Conservation (phyloP, 164 flowering plant genomes). For the Protea cynaroides region DNA sequence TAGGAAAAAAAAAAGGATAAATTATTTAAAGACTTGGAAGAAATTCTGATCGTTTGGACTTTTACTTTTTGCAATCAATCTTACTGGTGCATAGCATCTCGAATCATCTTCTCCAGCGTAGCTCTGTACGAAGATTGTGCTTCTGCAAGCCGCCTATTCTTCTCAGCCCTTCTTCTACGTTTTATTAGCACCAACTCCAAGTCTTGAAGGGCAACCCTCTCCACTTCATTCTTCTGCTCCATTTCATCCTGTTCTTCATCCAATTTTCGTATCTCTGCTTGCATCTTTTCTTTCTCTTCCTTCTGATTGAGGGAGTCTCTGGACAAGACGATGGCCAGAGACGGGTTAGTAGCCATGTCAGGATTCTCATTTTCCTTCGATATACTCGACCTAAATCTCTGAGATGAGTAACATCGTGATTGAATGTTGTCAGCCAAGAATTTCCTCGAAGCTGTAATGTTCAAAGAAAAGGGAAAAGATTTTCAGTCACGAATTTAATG, state of each 20-base stretch:
- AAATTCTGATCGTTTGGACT: not conserved
- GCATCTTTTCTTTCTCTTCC: conserved; percentile 57
- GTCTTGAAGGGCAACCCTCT: conserved; percentile 66
- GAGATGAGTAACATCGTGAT: conserved; percentile 16
- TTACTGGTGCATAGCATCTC: conserved; percentile 99
- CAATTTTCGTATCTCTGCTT: conserved; percentile 57
- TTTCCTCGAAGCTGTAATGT: conserved; percentile 40
- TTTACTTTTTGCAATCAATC: conserved; percentile 9
- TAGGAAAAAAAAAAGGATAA: conserved; percentile 1
- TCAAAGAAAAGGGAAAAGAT: not conserved
- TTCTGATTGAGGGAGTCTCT: conserved; percentile 73
- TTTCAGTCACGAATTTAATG: not conserved
- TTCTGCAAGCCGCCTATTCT: conserved; percentile 77
- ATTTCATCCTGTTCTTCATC: conserved; percentile 64
- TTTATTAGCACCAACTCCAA: conserved; percentile 64
- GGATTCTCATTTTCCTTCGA: conserved; percentile 67
- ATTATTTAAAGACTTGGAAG: not conserved
- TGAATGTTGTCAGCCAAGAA: conserved; percentile 11
- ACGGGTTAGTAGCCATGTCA: conserved; percentile 43
- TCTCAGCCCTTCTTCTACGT: conserved; percentile 70
- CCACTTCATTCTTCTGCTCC: conserved; percentile 60
- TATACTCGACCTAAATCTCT: conserved; percentile 23
- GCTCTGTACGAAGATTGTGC: conserved; percentile 74
- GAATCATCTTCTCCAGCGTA: conserved; percentile 91
- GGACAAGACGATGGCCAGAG: conserved; percentile 68